phyloP scores from a whole-genome alignment of 768 basidiomycete genomes.

The Suillus sp. region DNA sequence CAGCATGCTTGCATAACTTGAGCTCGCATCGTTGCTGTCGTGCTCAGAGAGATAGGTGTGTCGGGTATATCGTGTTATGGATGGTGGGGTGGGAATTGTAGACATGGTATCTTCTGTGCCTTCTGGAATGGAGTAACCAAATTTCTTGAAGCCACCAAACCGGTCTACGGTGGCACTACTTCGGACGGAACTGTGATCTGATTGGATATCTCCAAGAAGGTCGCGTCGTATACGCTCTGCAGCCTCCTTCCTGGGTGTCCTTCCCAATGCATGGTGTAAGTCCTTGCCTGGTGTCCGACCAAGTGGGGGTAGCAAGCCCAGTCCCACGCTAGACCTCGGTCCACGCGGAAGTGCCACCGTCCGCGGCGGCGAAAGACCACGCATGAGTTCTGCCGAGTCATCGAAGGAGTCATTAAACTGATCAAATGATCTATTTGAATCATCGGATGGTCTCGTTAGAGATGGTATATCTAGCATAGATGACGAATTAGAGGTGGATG shows the following conservation, averaged over 20 bases:
- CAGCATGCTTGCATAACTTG: conserved; percentile 73
- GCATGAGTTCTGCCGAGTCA: conserved; percentile 41
- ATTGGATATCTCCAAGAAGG: conserved; percentile 57
- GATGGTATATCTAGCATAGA: conserved; percentile 52
- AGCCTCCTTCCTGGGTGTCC: conserved; percentile 74
- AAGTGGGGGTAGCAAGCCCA: conserved; percentile 38
- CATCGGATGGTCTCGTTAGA: conserved; percentile 37
- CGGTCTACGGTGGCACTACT: conserved; percentile 18
- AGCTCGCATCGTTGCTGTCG: conserved; percentile 52
- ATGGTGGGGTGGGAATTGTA: conserved; percentile 70
- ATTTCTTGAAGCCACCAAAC: conserved; percentile 30
- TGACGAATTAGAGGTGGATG: conserved; percentile 37
- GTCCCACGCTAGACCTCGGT: conserved; percentile 34
- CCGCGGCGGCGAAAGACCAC: conserved; percentile 55
- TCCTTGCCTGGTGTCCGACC: conserved; percentile 72
- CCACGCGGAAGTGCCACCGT: conserved; percentile 54
- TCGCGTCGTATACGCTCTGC: conserved; percentile 68
- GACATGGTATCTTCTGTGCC: conserved; percentile 62
- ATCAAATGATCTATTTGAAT: conserved; percentile 43
- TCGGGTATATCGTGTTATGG: conserved; percentile 65
- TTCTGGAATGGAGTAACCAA: conserved; percentile 24
- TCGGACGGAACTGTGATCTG: conserved; percentile 27
- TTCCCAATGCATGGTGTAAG: conserved; percentile 42
- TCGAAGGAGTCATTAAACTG: conserved; percentile 37
- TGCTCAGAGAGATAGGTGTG: conserved; percentile 36